Percentiles rank a stretch among this genome's conserved stretches.
phyloP scores from a whole-genome alignment of 495 filamentous ascomycete genomes.

The Thermochaetoides thermophila region DNA sequence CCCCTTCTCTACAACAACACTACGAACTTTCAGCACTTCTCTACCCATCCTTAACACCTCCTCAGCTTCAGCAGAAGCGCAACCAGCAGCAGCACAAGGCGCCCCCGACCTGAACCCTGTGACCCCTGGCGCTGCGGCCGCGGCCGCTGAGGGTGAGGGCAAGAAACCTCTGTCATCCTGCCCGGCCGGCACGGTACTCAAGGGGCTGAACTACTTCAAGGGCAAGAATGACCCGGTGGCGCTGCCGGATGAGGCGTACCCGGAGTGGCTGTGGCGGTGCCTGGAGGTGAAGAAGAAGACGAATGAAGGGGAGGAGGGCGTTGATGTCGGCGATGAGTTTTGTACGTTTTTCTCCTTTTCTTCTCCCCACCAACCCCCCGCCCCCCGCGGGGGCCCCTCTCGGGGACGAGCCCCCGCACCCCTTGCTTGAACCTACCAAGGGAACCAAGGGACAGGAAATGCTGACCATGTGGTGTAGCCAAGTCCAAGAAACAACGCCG shows the following conservation, averaged over 20 bases:
- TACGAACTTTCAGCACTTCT: slow-evolving; percentile 17
- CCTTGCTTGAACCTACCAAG: neutral
- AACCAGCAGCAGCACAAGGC: slow-evolving; percentile 1
- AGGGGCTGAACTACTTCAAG: slow-evolving; percentile 81
- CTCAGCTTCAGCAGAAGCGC: slow-evolving; percentile 11
- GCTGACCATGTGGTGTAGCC: slow-evolving; percentile 26
- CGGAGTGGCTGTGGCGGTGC: slow-evolving; percentile 77
- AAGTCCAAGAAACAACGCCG: slow-evolving; percentile 68
- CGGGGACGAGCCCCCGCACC: no score
- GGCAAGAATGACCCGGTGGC: slow-evolving; percentile 53
- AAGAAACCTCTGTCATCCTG: slow-evolving; percentile 26
- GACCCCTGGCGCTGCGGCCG: slow-evolving; percentile 7
- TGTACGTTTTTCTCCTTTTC: slow-evolving; percentile 40
- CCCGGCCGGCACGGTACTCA: slow-evolving; percentile 54
- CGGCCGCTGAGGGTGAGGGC: slow-evolving; percentile 6
- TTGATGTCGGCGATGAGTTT: slow-evolving; percentile 46
- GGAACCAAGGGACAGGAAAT: neutral
- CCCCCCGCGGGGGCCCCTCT: neutral
- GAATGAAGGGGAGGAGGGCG: slow-evolving; percentile 17
- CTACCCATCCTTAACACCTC: slow-evolving; percentile 15
- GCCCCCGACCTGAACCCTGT: slow-evolving; percentile 12
- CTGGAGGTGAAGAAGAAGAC: slow-evolving; percentile 41
- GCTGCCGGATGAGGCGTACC: slow-evolving; percentile 71
- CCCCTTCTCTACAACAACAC: neutral
- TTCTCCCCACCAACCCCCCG: neutral